Percentiles rank a stretch among this genome's conserved stretches.
Evolutionary conservation across 345 rosid genomes (phyloP).

Genomic region (Gossypium longicalyx): DNA sequence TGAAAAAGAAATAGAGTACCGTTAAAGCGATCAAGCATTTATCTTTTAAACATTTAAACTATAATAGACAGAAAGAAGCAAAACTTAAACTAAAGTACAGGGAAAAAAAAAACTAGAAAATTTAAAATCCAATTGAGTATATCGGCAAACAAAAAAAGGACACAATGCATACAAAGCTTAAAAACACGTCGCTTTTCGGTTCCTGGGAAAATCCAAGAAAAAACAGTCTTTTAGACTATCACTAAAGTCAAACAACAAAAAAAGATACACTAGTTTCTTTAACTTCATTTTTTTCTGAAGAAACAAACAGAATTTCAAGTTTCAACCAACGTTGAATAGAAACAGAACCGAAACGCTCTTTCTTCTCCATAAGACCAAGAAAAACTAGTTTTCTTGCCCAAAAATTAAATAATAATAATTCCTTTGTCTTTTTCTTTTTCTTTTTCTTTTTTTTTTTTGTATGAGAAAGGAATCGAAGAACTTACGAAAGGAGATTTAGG

Average conservation of each 20-base stretch:
- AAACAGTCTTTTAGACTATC: neutral
- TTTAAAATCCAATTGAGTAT: neutral
- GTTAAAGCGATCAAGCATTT: neutral
- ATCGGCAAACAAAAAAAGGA: neutral
- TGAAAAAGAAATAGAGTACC: conserved; percentile 22
- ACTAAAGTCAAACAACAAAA: neutral
- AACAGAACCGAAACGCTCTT: neutral
- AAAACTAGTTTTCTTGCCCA: neutral
- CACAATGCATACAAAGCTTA: neutral
- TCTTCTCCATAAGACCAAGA: neutral
- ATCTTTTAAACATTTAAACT: neutral
- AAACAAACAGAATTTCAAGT: conserved; percentile 14
- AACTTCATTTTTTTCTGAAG: neutral
- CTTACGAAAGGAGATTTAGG: conserved; percentile 47
- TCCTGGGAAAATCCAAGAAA: neutral
- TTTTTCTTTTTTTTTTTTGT: neutral
- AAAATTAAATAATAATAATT: neutral
- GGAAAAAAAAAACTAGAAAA: neutral
- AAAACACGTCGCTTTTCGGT: neutral
- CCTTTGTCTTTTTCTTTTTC: neutral
- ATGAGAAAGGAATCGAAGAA: neutral
- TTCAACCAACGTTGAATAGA: neutral
- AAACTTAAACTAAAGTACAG: neutral
- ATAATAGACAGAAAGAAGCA: neutral
- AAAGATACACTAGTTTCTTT: neutral